Conservation (phyloP, 2,329 filamentous ascomycete species). For the Pezicula neosporulosa region DNA sequence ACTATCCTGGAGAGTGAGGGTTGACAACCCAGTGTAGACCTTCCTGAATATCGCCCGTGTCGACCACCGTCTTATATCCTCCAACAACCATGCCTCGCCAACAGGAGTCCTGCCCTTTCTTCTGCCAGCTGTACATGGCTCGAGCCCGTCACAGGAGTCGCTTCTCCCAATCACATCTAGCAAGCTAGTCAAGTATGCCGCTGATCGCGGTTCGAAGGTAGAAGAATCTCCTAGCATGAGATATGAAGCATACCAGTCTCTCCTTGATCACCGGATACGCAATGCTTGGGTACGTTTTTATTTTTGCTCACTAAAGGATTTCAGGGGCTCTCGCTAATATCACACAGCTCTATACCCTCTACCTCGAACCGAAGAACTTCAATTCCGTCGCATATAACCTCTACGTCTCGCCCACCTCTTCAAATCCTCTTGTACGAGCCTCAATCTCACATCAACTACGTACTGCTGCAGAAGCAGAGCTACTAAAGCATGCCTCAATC, state of each 20-base stretch:
- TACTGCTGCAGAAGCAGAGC: conserved; percentile 68
- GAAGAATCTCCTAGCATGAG: conserved; percentile 44
- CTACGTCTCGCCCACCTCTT: conserved; percentile 67
- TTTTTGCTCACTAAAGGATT: not conserved
- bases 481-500: conserved; percentile 60
- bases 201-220: conserved; percentile 42
- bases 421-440: conserved; percentile 58
- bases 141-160: conserved; percentile 28
- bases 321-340: conserved; percentile 1
- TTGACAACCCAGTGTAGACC: conserved; percentile 49
- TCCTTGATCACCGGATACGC: conserved; percentile 75
- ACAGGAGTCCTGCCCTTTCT: conserved; percentile 87
- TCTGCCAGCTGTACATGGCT: conserved; percentile 45
- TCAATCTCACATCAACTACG: conserved; percentile 65
- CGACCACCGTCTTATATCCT: conserved; percentile 62
- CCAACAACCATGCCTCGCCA: conserved; percentile 91
- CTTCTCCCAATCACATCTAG: conserved; percentile 52
- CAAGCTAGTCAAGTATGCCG: conserved; percentile 67
- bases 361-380: conserved; percentile 68
- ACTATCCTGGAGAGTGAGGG: not conserved
- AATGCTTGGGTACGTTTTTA: conserved; percentile 70
- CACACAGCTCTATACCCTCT: conserved; percentile 70
- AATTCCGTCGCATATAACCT: conserved; percentile 61
- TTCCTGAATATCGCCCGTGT: conserved; percentile 77
- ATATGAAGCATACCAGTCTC: conserved; percentile 71